phyloP scores from a whole-genome alignment of 306 rosid genomes.

The Phaseolus lunatus region DNA sequence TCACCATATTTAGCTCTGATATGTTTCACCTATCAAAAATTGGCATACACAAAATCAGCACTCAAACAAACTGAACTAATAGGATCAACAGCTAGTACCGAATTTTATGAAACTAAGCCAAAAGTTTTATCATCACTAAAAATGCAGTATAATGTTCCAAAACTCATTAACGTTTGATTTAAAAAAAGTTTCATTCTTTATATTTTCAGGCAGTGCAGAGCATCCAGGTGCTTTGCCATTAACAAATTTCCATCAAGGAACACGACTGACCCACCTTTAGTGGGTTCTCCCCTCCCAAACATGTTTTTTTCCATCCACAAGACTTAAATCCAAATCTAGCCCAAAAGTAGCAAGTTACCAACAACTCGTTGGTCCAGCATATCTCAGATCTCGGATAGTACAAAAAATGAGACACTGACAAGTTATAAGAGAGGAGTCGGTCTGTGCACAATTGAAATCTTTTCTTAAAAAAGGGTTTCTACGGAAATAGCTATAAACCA shows the following conservation, averaged over 20 bases:
- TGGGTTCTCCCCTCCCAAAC: no score
- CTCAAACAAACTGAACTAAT: conserved; percentile 24
- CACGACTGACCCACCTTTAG: no score
- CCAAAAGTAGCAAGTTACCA: no score
- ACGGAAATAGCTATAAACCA: neutral
- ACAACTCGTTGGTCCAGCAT: neutral
- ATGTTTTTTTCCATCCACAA: no score
- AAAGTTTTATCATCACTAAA: conserved; percentile 26
- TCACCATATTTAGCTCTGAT: conserved; percentile 78
- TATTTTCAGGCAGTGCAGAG: neutral
- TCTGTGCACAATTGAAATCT: conserved; percentile 7
- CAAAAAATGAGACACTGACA: neutral
- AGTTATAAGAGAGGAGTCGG: neutral
- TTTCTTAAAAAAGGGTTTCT: neutral
- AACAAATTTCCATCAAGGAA: no score
- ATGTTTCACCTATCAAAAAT: conserved; percentile 72
- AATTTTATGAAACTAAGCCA: conserved; percentile 23
- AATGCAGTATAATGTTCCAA: conserved; percentile 28
- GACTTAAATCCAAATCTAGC: no score
- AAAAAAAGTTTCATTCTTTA: conserved; percentile 23
- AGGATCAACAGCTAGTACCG: conserved; percentile 21
- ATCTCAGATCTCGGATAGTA: neutral
- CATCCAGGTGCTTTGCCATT: no score
- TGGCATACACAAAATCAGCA: conserved; percentile 24
- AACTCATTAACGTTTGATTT: neutral